Evolutionary conservation across 495 filamentous ascomycete genomes (phyloP), one percentile per base, ranked within the genome.

Genomic region (Annulohypoxylon nitens): DNA sequence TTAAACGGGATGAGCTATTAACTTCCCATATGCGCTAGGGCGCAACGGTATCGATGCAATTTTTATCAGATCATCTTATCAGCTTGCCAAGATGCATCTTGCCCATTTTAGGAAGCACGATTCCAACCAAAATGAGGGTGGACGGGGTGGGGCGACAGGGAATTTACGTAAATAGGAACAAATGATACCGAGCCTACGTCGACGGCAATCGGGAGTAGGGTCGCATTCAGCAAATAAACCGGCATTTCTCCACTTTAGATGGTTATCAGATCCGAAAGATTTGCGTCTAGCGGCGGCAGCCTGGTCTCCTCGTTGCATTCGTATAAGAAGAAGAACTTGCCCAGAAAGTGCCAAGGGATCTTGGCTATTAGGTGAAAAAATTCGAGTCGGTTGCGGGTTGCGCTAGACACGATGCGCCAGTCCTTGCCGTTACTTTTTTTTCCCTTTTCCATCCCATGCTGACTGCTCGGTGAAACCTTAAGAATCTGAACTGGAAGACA

Each of bases 211-310:
- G 43, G 47, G 14, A 7, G 61, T 20, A 25, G 26, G 33, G 26
- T 63, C 60, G 12, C 43, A 50, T 63, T 63, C 6, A 63, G 41
- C 60, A 63, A 63, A 54, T 55, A 14, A 20, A 14, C 50, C 20
- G 36, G 34, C 11, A 47, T 53, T 23, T 62, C 50, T 58, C 67
- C 67, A 36, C 51, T 50, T 58, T 69, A 47, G 33, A 59, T 16
- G 10, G 50, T 70, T 70, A 70, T 70, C 67, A 64, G 67, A 70
- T 70, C 67, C 67, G 67, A 69, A 39, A 37, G 51, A 47, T 57
- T 58, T 20, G 41, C 11, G 25, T 16, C 50, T 47, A 47, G 16
- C 41, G 59, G 48, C 45, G 59, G 54, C 30, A 58, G 23, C 2
- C 54, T 54, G 30, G 50, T 33, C 14, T 14, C 30, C 10, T 54